Conservation (phyloP, 2,329 filamentous ascomycete genomes). For the Colletotrichum tropicale region DNA sequence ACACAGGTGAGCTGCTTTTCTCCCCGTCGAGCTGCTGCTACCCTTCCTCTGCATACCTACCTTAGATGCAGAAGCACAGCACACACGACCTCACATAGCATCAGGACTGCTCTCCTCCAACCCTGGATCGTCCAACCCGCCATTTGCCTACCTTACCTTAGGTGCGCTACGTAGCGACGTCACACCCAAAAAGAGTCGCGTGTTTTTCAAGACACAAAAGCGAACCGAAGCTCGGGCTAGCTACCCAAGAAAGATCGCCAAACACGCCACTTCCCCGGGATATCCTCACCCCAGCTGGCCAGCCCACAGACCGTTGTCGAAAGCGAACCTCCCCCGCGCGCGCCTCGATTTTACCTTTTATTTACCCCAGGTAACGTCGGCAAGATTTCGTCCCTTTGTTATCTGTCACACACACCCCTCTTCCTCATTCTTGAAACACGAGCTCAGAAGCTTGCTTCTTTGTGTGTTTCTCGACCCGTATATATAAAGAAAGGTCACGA, state of each 20-base stretch:
- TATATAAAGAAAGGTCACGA: neutral
- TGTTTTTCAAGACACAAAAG: neutral
- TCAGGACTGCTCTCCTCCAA: neutral
- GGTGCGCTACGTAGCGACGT: neutral
- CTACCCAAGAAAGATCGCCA: neutral
- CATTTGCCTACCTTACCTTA: neutral
- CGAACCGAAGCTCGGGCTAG: neutral
- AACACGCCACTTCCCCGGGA: neutral
- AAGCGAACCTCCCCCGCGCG: neutral
- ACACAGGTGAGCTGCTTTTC: neutral
- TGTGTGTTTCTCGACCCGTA: neutral
- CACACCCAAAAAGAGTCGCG: neutral
- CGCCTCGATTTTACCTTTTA: neutral
- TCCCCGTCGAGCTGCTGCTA: neutral
- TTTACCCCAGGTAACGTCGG: conserved; percentile 3
- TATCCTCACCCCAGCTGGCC: neutral
- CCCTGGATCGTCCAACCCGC: neutral
- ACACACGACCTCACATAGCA: neutral
- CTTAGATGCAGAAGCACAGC: too few relatives aligned
- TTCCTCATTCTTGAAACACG: neutral
- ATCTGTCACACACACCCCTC: neutral
- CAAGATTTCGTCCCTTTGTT: neutral
- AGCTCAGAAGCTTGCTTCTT: neutral
- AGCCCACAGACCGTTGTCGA: neutral
- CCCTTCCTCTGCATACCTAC: neutral